A percentile compares a stretch with the other conserved stretches of the same genome.
These are phyloP conservation scores for Pichia sp. DNA, from an alignment of 1,139 yeast species.

Conservation along the genomic window DNA sequence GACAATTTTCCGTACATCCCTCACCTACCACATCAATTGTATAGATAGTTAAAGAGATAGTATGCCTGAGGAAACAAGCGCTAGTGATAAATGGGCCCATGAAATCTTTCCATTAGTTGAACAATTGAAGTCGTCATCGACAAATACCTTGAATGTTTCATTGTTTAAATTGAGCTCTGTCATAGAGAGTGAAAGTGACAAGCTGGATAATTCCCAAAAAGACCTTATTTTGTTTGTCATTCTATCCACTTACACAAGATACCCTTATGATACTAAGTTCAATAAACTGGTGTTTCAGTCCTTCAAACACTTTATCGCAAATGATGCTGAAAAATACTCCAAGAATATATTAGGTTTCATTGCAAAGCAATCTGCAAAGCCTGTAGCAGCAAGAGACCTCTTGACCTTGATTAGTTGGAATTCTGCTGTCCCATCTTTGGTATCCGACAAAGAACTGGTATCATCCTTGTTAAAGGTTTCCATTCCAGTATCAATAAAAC, in stretches of 20 bases:
- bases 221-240: conserved; percentile 20
- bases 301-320: conserved; percentile 35
- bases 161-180: conserved; percentile 22
- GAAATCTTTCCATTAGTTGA: conserved; percentile 21
- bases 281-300: conserved; percentile 39
- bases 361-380: conserved; percentile 34
- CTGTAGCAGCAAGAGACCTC: conserved; percentile 51
- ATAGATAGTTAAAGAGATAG: not conserved
- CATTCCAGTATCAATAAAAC: conserved; percentile 17
- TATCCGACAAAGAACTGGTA: conserved; percentile 18
- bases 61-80: conserved; percentile 12
- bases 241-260: conserved; percentile 34
- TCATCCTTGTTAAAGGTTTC: conserved; percentile 17
- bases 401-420: conserved; percentile 58
- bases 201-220: conserved; percentile 16
- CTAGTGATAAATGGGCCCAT: conserved; percentile 15
- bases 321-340: conserved; percentile 35
- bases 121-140: conserved; percentile 23
- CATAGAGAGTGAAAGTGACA: conserved; percentile 13
- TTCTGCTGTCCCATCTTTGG: conserved; percentile 30
- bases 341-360: conserved; percentile 38
- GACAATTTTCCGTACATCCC: not conserved
- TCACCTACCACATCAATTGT: not conserved
- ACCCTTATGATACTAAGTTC: conserved; percentile 49
- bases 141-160: conserved; percentile 18